Base-by-base conservation (phyloP, 1,139 yeast genomes). In the Lodderomyces beijingensis region DNA sequence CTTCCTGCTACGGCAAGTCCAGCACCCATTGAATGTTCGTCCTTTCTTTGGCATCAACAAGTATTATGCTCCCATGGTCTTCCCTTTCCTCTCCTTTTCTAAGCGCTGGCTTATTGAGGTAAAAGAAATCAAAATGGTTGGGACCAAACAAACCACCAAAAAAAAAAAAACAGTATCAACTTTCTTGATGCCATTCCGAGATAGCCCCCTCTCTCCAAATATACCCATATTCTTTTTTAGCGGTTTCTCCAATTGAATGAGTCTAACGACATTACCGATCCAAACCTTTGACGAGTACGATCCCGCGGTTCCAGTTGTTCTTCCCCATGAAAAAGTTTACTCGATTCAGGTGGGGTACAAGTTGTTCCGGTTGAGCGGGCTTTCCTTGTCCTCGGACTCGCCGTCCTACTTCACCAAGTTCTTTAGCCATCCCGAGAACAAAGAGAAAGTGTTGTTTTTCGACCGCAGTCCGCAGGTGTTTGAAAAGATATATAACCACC, bases 361-460 rank as follows among this genome's bases (percentile, higher is more conserved):
- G 41, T 44, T 72, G 23, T 82, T 76, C 51, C 61, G 66, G 23
- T 42, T 77, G 20, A 80, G 91, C 50, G 96, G 96, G 1, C 88
- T 91, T 1, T 86, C 95, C 4, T 56, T 88, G 27, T 82, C 89
- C 16, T 84, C 86, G 1, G 96, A 87, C 57, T 79, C 74, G 2
- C 83, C 84, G 3, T 76, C 82, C 2, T 76, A 75, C 47, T 77
- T 77, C 51, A 75, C 83, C 11, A 51, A 58, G 14, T 77, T 54
- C 52, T 77, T 77, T 42, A 32, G 37, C 2, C 46, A 54, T 12
- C 49, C 52, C 22, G 64, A 46, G 2, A 69, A 67, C 44, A 51
- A 49, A 14, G 66, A 62, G 15, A 73, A 72, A 28, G 63, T 69
- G 0, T 53, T 86, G n/a, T 78, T 76, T 46, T 75, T 88, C 32